These are phyloP conservation scores for Cladosporium austrohemisphaericum DNA, from an alignment of 2,329 filamentous ascomycete genomes.

Conservation along the genomic window DNA sequence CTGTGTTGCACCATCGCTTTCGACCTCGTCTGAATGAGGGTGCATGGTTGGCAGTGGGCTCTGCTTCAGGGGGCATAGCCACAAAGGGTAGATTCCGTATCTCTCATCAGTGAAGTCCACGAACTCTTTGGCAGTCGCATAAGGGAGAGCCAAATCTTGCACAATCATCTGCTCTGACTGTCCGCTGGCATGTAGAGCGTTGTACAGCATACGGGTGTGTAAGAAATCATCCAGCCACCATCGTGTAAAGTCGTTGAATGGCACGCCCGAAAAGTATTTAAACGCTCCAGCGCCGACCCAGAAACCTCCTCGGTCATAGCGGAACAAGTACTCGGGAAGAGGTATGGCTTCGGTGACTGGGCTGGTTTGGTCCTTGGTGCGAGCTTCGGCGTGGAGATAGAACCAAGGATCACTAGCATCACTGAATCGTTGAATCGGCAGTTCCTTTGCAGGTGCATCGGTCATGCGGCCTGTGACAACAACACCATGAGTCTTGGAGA, in stretches of 20 bases:
- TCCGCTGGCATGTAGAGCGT: conserved; percentile 59
- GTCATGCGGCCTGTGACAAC: conserved; percentile 45
- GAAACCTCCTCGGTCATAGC: conserved; percentile 63
- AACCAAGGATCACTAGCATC: conserved; percentile 66
- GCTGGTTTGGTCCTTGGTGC: conserved; percentile 11
- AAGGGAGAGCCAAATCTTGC: conserved; percentile 57
- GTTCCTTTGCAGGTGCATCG: conserved; percentile 37
- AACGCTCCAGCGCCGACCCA: conserved; percentile 64
- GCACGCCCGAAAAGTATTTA: conserved; percentile 57
- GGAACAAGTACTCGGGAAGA: conserved; percentile 54
- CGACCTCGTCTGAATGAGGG: conserved; percentile 28
- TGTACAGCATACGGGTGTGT: conserved; percentile 63
- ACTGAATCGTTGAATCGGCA: conserved; percentile 46
- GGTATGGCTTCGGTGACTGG: conserved; percentile 41
- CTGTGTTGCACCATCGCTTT: conserved; percentile 19
- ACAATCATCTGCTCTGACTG: conserved; percentile 60
- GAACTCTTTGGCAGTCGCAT: conserved; percentile 41
- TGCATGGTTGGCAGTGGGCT: conserved; percentile 30
- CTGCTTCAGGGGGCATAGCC: conserved; percentile 45
- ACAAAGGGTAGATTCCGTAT: conserved; percentile 46
- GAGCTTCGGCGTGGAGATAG: conserved; percentile 59
- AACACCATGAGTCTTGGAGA: conserved; percentile 40
- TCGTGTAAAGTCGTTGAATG: conserved; percentile 62
- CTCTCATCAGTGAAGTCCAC: conserved; percentile 40
- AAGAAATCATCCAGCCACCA: conserved; percentile 60